A percentile compares a stretch with the other conserved stretches of the same genome.
Conservation (phyloP, 2,329 filamentous ascomycete genomes). For the Calonectria pteridis region DNA sequence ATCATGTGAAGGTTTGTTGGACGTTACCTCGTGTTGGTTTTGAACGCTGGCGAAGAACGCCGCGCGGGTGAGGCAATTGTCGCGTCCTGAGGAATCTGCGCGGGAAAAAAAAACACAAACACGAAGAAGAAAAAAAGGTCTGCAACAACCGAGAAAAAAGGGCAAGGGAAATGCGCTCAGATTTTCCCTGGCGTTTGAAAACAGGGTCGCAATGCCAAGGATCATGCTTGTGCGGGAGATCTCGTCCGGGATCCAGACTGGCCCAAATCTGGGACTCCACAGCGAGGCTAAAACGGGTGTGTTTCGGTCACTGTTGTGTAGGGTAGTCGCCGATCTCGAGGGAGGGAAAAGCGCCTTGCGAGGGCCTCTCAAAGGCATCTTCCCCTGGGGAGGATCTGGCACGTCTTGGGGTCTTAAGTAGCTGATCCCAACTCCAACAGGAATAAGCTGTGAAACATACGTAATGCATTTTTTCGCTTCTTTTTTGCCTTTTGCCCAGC, state of each 20-base stretch:
- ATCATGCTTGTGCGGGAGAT: conserved; percentile 5
- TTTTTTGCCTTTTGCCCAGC: neutral
- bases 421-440: neutral
- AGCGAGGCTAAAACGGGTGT: neutral
- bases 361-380: neutral
- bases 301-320: neutral
- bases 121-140: neutral
- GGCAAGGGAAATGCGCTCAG: neutral
- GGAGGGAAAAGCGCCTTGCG: neutral
- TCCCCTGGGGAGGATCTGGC: neutral
- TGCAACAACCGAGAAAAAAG: neutral
- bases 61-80: neutral
- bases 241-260: conserved; percentile 10
- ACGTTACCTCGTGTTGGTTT: neutral
- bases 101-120: neutral
- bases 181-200: conserved; percentile 6
- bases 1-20: conserved; percentile 11
- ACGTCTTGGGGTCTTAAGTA: neutral
- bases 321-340: neutral
- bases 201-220: neutral
- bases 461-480: neutral
- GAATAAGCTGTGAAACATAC: conserved; percentile 2
- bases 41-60: neutral
- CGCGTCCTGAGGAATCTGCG: neutral
- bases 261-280: neutral